Evolutionary conservation across 176 grass and related monocot genomes (phyloP), one percentile per base, ranked within the genome.

Genomic region (Oryza rufipogon): DNA sequence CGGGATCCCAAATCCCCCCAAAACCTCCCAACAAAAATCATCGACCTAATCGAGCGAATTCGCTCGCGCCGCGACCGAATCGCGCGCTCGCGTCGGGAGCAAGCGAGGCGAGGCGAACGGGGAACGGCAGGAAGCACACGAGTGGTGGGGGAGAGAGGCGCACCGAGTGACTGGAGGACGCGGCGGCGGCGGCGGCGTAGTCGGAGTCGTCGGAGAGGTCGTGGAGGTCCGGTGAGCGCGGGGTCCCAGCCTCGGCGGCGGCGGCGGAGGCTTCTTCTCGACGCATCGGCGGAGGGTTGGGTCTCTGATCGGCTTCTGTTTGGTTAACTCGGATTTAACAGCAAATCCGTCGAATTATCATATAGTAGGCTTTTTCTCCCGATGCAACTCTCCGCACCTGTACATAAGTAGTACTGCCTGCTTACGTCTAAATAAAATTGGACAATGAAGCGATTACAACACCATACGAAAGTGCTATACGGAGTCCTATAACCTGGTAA

Each of bases 121-220:
- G 49, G 15, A 52, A 1, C 48, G 13, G 0, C 46, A 4, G 48
- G 13, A 16, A 51, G 46, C 46, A 48, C 12, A 48, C 34, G 4
- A 4, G 19, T 5, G 14, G 41, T 6, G 11, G 36, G 36, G 5
- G 36, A 6, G 36, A 1, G 34, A 36, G 34, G 36, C 11, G 77
- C 73, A 78, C 77, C 79, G 64, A 56, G 81, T 74, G 84, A 80
- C 74, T 71, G 77, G 87, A 73, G 44, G 44, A 38, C 11, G 82
- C 13, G 48, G 76, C 41, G 20, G 83, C 96, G 36, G 94, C 94
- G 48, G 85, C 93, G 32, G 91, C 96, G 88, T 99, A 99, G 42
- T 99, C 96, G 67, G 91, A 76, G 80, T 99, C 96, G 93, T 99
- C 96, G 78, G 96, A 94, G 89, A 96, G 84, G 66, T 99, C 96